Conservation (phyloP, 2,329 filamentous ascomycete genomes). For the Beauveria sp. region DNA sequence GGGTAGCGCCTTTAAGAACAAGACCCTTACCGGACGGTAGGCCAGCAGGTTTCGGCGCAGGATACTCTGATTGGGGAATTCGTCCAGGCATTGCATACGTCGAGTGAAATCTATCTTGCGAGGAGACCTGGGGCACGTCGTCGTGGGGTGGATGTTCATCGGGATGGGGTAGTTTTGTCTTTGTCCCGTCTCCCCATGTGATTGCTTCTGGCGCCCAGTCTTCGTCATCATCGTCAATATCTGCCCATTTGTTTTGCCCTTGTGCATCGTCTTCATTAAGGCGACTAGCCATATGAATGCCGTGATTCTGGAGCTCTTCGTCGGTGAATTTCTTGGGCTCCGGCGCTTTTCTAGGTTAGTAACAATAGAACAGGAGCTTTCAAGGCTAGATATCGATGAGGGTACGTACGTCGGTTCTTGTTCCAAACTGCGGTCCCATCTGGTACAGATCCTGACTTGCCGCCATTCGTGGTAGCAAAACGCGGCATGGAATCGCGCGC, state of each 20-base stretch:
- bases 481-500: slow-evolving; percentile 44
- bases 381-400: too few relatives aligned
- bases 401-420: slow-evolving; percentile 68
- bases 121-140: background rate
- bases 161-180: slow-evolving; percentile 62
- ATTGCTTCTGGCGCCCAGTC: slow-evolving; percentile 82
- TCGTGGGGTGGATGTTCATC: slow-evolving; percentile 36
- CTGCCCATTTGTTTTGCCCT: slow-evolving; percentile 79
- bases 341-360: slow-evolving; percentile 38
- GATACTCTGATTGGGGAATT: slow-evolving; percentile 13
- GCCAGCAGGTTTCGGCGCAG: slow-evolving; percentile 34
- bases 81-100: slow-evolving; percentile 13
- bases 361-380: background rate
- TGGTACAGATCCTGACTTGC: slow-evolving; percentile 53
- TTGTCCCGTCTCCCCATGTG: slow-evolving; percentile 83
- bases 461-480: slow-evolving; percentile 39
- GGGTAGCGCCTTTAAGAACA: slow-evolving; percentile 54
- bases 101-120: background rate
- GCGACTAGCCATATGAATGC: slow-evolving; percentile 76
- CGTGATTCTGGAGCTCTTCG: slow-evolving; percentile 79
- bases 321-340: slow-evolving; percentile 79
- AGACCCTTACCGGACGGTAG: slow-evolving; percentile 52
- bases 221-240: slow-evolving; percentile 83
- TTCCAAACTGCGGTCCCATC: slow-evolving; percentile 78
- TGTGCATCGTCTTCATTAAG: slow-evolving; percentile 66